Conservation (phyloP, 805 yeast species). For the Metschnikowia lachancei region DNA sequence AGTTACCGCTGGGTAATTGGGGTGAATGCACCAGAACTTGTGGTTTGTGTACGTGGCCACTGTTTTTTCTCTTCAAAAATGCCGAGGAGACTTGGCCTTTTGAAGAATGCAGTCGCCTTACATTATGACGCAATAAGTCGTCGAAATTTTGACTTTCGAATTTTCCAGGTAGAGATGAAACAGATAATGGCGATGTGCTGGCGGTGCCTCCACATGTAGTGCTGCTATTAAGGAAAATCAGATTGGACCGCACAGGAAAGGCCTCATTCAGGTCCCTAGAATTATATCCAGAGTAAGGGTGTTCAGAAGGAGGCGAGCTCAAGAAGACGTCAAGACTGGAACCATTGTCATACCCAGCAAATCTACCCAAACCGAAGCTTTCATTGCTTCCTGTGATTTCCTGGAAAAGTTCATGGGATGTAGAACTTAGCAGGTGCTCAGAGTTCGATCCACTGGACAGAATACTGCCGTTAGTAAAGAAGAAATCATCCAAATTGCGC, state of each 20-base stretch:
- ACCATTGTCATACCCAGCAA: background rate
- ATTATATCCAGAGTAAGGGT: background rate
- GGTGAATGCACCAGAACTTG: background rate
- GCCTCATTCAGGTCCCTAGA: background rate
- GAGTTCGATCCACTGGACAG: background rate
- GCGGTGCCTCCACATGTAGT: no score
- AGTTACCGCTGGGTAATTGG: background rate
- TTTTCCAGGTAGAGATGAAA: slow-evolving; percentile 27
- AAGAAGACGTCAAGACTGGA: background rate
- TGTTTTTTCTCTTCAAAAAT: slow-evolving; percentile 12
- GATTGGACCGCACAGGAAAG: slow-evolving; percentile 3
- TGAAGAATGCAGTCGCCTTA: slow-evolving; percentile 10
- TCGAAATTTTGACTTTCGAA: slow-evolving; percentile 29
- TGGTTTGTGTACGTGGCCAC: slow-evolving; percentile 24
- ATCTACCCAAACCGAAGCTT: background rate
- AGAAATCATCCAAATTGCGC: background rate
- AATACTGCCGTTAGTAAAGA: background rate
- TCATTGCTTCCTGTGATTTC: background rate
- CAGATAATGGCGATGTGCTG: slow-evolving; percentile 19
- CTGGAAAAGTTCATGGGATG: background rate
- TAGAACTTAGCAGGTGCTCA: background rate
- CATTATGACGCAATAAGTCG: slow-evolving; percentile 2
- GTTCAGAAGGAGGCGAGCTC: background rate
- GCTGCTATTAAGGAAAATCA: slow-evolving; percentile 16
- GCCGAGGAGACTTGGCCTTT: slow-evolving; percentile 15